Evolutionary conservation across 257 asterid species (phyloP), one percentile per base, ranked within the genome.

Genomic region (Primulina eburnea): DNA sequence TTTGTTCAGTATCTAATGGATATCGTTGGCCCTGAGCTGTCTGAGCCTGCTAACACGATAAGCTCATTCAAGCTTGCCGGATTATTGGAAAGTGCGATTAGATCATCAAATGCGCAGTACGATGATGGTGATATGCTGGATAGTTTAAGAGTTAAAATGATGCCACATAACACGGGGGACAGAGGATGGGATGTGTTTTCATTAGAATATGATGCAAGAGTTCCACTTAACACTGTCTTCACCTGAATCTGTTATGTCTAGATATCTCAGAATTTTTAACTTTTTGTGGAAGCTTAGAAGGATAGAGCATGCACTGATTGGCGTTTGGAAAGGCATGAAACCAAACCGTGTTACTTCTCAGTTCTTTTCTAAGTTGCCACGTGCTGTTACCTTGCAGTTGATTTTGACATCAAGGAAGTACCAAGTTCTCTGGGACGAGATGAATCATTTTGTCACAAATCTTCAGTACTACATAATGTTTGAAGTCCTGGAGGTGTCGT

Each of bases 181-280:
- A 88, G 90, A 82, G 99, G 98, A 47, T 94, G 99, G 99, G 99
- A 94, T 79, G 99, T 94, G 58, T 94, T 91, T 76, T 94, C 99
- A 7, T 75, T 94, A 87, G 99, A 94, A 78, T 94, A 91, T 58
- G 96, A 91, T 81, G 92, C 99, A 28, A 77, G 92, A 56, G 93
- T 92, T 75, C 98, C 98, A 12, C 76, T 94, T 63, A 86, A 94
- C 71, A 94, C 99, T 17, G 80, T 94, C 65, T 91, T 94, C 65
- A 89, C 99, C 0, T n/a, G 98, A 94, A 75, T 86, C 96, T 66
- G 96, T 91, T 56, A 91, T 94, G 99, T 79, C 96, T 21, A 84
- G 86, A 78, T 94, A 94, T 78, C 81, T 94, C 57, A 89, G 79
- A 80, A 84, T 94, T 75, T 94, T 94, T 75, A 94, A 91, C 79